A percentile compares a stretch with the other conserved stretches of the same genome.
phyloP scores from a whole-genome alignment of 192 early-diverging fungal genomes.

The Phlyctochytrium arcticum region DNA sequence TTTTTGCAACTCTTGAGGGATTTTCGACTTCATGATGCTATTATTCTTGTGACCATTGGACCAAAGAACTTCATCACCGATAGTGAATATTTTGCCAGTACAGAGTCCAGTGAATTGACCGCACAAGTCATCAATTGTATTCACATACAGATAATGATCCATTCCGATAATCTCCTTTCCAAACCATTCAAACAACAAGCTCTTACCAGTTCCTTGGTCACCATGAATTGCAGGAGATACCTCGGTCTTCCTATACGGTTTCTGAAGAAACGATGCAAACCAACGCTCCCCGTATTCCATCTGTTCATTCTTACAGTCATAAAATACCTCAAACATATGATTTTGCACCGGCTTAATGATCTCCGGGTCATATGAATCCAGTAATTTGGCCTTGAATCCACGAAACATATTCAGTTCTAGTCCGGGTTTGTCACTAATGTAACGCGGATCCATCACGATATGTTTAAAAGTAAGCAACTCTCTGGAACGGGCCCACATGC shows the following conservation, averaged over 20 bases:
- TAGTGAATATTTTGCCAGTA: background rate
- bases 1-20: background rate
- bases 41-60: background rate
- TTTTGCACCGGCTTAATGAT: background rate
- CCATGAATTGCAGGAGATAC: background rate
- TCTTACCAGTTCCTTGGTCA: background rate
- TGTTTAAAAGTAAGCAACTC: background rate
- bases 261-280: background rate
- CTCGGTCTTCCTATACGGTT: background rate
- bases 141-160: constrained; percentile 1
- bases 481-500: too few species aligned
- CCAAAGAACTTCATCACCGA: background rate
- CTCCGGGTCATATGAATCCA: background rate
- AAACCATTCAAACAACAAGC: background rate
- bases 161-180: background rate
- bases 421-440: background rate
- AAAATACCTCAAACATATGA: background rate
- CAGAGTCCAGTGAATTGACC: background rate
- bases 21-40: background rate
- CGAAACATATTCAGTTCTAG: background rate
- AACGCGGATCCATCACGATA: background rate
- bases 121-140: background rate
- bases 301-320: background rate
- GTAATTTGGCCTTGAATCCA: background rate
- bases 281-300: background rate